phyloP scores from a whole-genome alignment of 1,284 basidiomycete species.

The Anthracocystis setariae region DNA sequence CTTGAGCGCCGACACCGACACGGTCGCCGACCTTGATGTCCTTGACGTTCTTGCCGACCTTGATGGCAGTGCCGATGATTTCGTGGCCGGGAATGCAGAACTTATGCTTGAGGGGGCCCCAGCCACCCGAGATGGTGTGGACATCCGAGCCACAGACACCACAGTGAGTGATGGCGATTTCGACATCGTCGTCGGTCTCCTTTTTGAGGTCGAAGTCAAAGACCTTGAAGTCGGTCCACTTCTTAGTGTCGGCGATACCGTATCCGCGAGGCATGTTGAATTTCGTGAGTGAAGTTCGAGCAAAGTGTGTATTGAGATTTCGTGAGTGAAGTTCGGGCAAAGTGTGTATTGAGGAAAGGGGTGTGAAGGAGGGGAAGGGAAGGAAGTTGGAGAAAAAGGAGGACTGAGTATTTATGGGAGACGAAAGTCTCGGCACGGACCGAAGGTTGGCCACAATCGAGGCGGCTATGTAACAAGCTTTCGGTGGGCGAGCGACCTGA shows the following conservation, averaged over 20 bases:
- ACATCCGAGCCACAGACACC: conserved; percentile 62
- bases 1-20: conserved; percentile 76
- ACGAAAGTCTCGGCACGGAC: no score
- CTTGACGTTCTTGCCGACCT: conserved; percentile 70
- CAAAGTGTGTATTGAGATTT: no score
- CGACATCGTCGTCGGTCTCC: conserved; percentile 61
- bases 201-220: conserved; percentile 65
- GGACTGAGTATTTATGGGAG: no score
- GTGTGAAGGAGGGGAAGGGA: no score
- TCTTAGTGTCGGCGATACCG: conserved; percentile 63
- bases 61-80: conserved; percentile 73
- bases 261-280: conserved; percentile 59
- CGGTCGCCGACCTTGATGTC: conserved; percentile 75
- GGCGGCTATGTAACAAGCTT: conserved; percentile 13
- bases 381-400: no score
- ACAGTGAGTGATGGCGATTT: conserved; percentile 62
- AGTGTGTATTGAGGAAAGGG: no score
- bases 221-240: conserved; percentile 67
- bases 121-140: conserved; percentile 64
- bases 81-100: conserved; percentile 73
- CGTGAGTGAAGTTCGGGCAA: no score
- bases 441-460: not conserved
- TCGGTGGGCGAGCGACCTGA: conserved; percentile 12
- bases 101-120: conserved; percentile 58
- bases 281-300: no score